A percentile compares a stretch with the other conserved stretches of the same genome.
Conservation (phyloP, 2,329 filamentous ascomycete species). For the Nemania sp. region DNA sequence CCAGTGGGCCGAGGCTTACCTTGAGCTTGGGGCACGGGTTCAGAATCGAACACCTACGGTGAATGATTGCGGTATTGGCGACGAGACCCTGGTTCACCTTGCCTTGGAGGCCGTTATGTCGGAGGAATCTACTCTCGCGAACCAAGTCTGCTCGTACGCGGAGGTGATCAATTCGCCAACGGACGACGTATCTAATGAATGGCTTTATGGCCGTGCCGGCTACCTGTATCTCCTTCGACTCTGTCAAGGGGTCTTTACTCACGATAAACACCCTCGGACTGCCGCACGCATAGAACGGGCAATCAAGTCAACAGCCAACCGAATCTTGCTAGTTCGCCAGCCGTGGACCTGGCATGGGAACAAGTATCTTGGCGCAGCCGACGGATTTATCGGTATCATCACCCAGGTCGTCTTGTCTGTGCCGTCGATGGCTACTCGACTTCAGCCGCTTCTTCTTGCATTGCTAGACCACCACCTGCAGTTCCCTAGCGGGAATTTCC, state of each 20-base stretch:
- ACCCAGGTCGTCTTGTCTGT: conserved; percentile 67
- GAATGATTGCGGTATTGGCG: conserved; percentile 52
- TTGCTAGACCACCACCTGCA: conserved; percentile 66
- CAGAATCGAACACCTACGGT: conserved; percentile 42
- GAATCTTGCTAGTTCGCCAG: conserved; percentile 57
- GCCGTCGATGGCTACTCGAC: conserved; percentile 54
- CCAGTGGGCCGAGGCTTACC: conserved; percentile 54
- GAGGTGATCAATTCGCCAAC: conserved; percentile 49
- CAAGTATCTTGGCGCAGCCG: conserved; percentile 65
- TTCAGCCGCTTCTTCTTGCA: conserved; percentile 56
- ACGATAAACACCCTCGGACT: conserved; percentile 51
- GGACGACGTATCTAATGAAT: conserved; percentile 59
- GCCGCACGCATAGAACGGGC: conserved; percentile 54
- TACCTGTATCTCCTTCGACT: conserved; percentile 69
- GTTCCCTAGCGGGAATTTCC: conserved; percentile 65
- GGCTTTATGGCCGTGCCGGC: conserved; percentile 68
- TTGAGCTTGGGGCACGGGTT: conserved; percentile 44
- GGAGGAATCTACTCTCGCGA: conserved; percentile 43
- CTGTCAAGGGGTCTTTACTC: conserved; percentile 46
- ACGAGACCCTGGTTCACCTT: conserved; percentile 52
- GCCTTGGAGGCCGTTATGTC: conserved; percentile 51
- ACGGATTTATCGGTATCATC: conserved; percentile 71
- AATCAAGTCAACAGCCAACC: conserved; percentile 59
- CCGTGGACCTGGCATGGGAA: conserved; percentile 67
- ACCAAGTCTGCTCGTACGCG: conserved; percentile 45